A percentile compares a stretch with the other conserved stretches of the same genome.
Evolutionary conservation across 2,329 filamentous ascomycete species (phyloP).

Genomic region (Graphilbum fragrans): DNA sequence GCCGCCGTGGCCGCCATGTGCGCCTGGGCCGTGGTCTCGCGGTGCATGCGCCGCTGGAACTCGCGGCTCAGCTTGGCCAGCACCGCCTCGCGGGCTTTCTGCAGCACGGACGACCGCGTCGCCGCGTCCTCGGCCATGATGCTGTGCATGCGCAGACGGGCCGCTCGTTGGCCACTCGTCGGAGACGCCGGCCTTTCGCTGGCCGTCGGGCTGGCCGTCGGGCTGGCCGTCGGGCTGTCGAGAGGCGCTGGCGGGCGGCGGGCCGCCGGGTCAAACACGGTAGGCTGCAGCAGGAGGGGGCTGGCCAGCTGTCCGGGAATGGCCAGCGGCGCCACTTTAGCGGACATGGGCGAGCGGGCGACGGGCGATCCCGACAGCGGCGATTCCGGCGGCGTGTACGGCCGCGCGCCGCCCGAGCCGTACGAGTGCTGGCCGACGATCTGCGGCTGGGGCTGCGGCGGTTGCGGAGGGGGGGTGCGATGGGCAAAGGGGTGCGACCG

Average conservation of each 20-base stretch:
- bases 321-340: conserved; percentile 13
- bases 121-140: conserved; percentile 39
- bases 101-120: conserved; percentile 40
- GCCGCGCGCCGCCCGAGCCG: neutral
- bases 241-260: neutral
- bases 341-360: neutral
- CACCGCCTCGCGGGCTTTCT: conserved; percentile 48
- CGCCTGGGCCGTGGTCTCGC: conserved; percentile 6
- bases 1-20: conserved; percentile 3
- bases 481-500: conserved; percentile 1
- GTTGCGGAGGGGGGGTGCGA: neutral
- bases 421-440: neutral
- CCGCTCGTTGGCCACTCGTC: conserved; percentile 31
- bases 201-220: neutral
- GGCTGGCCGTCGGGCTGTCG: neutral
- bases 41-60: conserved; percentile 20
- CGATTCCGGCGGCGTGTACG: neutral
- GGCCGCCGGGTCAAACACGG: conserved; percentile 37
- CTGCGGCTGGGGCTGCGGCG: neutral
- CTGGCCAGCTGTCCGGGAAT: conserved; percentile 37
- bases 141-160: conserved; percentile 32
- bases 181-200: conserved; percentile 2
- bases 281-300: conserved; percentile 42
- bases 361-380: neutral
- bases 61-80: conserved; percentile 45